Conservation (phyloP, 805 yeast species). For the Blastobotrys americana region DNA sequence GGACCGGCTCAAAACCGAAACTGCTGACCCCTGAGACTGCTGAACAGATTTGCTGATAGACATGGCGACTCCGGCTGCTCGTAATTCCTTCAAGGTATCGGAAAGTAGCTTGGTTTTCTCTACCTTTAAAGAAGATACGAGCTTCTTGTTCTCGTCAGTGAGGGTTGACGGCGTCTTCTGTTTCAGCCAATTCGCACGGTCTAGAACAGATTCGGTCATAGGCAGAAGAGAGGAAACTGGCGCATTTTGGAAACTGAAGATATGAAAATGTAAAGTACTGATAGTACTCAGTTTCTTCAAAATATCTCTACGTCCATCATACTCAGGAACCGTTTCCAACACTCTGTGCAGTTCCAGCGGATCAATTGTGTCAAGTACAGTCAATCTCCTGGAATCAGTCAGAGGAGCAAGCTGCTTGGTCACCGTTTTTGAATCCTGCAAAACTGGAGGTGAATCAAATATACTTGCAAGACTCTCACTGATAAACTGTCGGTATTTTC, state of each 20-base stretch:
- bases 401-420: constrained; percentile 24
- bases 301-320: background rate
- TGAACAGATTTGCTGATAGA: constrained; percentile 60
- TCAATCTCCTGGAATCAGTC: constrained; percentile 17
- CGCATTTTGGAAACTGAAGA: constrained; percentile 30
- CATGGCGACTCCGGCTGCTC: constrained; percentile 67
- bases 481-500: constrained; percentile 67
- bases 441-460: constrained; percentile 39
- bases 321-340: constrained; percentile 1
- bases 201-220: constrained; percentile 47
- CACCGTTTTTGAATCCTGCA: background rate
- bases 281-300: constrained; percentile 41
- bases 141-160: constrained; percentile 69
- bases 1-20: constrained; percentile 51
- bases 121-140: constrained; percentile 62
- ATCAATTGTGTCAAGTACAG: background rate
- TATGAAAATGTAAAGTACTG: constrained; percentile 49
- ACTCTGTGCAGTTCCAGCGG: background rate
- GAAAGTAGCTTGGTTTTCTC: constrained; percentile 75
- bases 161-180: constrained; percentile 69
- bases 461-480: constrained; percentile 43
- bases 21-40: constrained; percentile 53
- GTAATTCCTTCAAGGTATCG: constrained; percentile 66
- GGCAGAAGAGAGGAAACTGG: constrained; percentile 44
- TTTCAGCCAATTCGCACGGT: constrained; percentile 54